These are phyloP conservation scores for Acanthamoeba polyphaga DNA, from an alignment of 208 protist species.

Conservation along the genomic window DNA sequence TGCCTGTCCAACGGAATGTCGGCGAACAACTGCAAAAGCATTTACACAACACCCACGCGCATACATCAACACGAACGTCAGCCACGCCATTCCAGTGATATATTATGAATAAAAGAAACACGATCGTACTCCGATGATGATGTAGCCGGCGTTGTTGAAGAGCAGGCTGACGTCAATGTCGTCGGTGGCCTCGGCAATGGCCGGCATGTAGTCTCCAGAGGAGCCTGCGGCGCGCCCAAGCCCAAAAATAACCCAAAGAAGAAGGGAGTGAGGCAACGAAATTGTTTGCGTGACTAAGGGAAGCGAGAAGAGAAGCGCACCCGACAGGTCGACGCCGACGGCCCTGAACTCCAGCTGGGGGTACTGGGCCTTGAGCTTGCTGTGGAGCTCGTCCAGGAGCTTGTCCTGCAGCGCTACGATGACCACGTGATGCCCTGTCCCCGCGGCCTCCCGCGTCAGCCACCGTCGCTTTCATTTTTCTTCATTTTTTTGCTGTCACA, in stretches of 20 bases:
- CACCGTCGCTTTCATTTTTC: not conserved
- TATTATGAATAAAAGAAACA: not conserved
- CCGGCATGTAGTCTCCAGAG: constrained; percentile 70
- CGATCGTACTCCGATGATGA: constrained; percentile 74
- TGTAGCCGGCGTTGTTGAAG: constrained; percentile 82
- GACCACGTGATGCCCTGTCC: constrained; percentile 81
- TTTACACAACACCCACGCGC: not conserved
- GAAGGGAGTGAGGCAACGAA: not conserved
- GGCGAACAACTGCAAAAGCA: constrained; percentile 15
- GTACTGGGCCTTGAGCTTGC: constrained; percentile 67
- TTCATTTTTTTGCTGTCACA: too few species aligned
- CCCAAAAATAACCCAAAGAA: not conserved
- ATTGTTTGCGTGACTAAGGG: not conserved
- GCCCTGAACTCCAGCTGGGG: constrained; percentile 76
- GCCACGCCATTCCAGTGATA: too few species aligned
- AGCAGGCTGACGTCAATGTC: constrained; percentile 83
- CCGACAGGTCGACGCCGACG: constrained; percentile 77
- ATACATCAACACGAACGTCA: not conserved
- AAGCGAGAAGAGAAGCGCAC: not conserved
- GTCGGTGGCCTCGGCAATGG: constrained; percentile 79
- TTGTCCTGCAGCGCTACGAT: constrained; percentile 83
- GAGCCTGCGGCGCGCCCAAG: not conserved
- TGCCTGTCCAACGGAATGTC: constrained; percentile 53
- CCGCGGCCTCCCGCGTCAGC: too few species aligned
- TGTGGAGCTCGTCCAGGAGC: constrained; percentile 66